Conservation (phyloP, 345 rosid genomes). For the Syzygium aromaticum region DNA sequence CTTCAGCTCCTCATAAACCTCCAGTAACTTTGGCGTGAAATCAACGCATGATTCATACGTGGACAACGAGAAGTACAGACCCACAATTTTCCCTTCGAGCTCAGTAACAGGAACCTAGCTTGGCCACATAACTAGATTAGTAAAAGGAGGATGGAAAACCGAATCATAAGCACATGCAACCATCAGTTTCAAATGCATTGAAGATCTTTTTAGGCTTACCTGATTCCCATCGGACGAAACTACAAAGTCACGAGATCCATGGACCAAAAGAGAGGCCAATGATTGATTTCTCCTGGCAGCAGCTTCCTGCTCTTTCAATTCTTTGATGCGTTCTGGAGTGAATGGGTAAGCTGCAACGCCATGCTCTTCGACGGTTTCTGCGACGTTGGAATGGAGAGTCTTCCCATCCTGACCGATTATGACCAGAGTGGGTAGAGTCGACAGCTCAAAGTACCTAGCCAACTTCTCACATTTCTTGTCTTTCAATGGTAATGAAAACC, state of each 20-base stretch:
- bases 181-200: background rate
- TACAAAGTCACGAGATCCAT: slow-evolving; percentile 43
- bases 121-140: background rate
- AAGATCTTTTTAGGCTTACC: slow-evolving; percentile 19
- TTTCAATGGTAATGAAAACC: slow-evolving; percentile 15
- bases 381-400: slow-evolving; percentile 3
- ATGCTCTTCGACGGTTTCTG: slow-evolving; percentile 7
- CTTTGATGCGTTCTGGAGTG: too few relatives aligned
- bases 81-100: slow-evolving; percentile 11
- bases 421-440: slow-evolving; percentile 9
- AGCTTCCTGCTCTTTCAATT: too few relatives aligned
- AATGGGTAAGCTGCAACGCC: background rate
- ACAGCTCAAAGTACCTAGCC: slow-evolving; percentile 2
- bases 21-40: background rate
- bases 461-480: background rate
- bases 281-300: slow-evolving; percentile 25
- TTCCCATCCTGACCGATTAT: slow-evolving; percentile 12
- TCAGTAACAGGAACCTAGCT: slow-evolving; percentile 6
- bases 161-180: background rate
- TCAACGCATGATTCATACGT: background rate
- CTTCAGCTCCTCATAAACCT: slow-evolving; percentile 7
- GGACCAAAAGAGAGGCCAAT: slow-evolving; percentile 43
- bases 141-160: background rate
- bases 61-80: slow-evolving; percentile 10
- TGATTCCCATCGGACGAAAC: slow-evolving; percentile 37